Evolutionary conservation across 805 yeast species (phyloP), one percentile per base, ranked within the genome.

Genomic region (Candida orba): DNA sequence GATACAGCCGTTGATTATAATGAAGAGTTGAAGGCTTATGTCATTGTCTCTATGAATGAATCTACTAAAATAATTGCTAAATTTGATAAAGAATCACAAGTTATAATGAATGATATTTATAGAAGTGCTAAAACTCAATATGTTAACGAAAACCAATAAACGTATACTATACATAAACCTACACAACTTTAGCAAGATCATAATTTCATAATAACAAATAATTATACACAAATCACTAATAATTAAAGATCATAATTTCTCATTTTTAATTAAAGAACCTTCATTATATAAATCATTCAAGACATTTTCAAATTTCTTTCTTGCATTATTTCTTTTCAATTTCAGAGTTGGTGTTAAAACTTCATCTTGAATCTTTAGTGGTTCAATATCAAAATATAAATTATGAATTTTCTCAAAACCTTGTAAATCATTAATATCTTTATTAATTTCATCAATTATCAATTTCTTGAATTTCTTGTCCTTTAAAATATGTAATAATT

Each of bases 331-430:
- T 46, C 85, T 65, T 60, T 76, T 76, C 42, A 76, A 63, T 57
- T 77, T 77, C 50, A 76, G 54, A 8, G 90, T 83, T 36, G 90
- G 90, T 2, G 91, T 83, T 33, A 83, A 59, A 9, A 77, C 74
- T 43, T 77, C 81, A 49, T 78, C 78, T 43, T 72, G 80, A 17
- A 78, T 60, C 34, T 67, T 77, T 49, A 82, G 65, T 8, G 88
- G 86, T 52, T 82, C 86, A 40, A 77, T 42, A 31, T 65, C 76
- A 34, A 80, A 62, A 36, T 63, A 59, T 30, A 79, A 51, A 52
- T 82, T 81, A 57, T 76, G 79, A 24, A 82, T 48, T 46, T 73
- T 76, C 58, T 82, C 89, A 56, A 78, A 81, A 1, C 85, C 84
- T 54, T 74, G 76, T 36, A 81, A 60, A 34, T 68, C 67, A 27